Evolutionary conservation across 345 rosid species (phyloP).

Genomic region (Arabis alpina): DNA sequence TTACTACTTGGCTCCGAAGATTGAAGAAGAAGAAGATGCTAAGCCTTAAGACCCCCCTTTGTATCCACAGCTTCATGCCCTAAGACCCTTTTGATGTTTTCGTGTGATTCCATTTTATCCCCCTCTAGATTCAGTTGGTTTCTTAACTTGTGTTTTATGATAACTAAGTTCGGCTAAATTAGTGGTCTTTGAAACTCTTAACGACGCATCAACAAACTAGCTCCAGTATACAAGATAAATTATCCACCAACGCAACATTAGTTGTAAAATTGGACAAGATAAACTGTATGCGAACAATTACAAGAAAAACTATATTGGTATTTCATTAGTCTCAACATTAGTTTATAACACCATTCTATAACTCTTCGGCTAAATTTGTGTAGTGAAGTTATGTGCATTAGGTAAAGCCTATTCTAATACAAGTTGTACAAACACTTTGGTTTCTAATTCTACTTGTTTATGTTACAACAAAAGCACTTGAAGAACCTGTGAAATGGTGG

Average conservation of each 20-base stretch:
- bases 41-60: constrained; percentile 47
- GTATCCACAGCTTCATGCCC: background rate
- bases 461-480: constrained; percentile 81
- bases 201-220: background rate
- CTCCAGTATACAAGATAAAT: background rate
- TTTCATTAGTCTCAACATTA: background rate
- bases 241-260: background rate
- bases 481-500: constrained; percentile 82
- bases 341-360: background rate
- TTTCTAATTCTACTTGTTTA: constrained; percentile 24
- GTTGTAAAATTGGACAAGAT: background rate
- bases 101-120: constrained; percentile 7
- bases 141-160: constrained; percentile 11
- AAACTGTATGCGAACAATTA: background rate
- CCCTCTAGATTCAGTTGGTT: constrained; percentile 29
- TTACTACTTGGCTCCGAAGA: constrained; percentile 96
- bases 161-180: constrained; percentile 1
- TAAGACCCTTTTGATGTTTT: background rate
- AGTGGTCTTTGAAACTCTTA: background rate
- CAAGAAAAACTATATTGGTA: constrained; percentile 1
- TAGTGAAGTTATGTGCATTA: background rate
- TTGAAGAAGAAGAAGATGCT: constrained; percentile 92
- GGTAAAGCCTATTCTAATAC: constrained; percentile 9
- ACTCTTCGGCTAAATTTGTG: constrained; percentile 1
- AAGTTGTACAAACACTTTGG: constrained; percentile 1